Conservation (phyloP, 257 asterid genomes). For the Agastache rugosa region DNA sequence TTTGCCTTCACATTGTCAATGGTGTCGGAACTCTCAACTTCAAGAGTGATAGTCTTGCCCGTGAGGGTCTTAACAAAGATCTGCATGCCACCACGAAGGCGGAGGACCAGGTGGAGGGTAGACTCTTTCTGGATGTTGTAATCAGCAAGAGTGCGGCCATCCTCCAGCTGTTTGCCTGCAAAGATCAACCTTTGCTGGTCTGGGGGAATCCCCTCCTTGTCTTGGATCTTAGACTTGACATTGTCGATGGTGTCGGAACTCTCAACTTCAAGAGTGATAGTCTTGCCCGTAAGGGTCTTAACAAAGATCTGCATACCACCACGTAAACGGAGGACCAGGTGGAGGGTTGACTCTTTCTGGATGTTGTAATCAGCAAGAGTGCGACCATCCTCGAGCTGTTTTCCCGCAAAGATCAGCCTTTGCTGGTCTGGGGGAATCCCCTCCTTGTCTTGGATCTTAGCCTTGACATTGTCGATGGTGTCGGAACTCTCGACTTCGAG, state of each 20-base stretch:
- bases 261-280: conserved; percentile 42
- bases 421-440: conserved; percentile 47
- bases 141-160: conserved; percentile 43
- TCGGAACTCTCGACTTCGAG: conserved; percentile 41
- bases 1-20: conserved; percentile 54
- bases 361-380: conserved; percentile 43
- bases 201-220: conserved; percentile 43
- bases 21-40: conserved; percentile 56
- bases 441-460: conserved; percentile 44
- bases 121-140: conserved; percentile 47
- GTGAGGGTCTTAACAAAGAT: conserved; percentile 51
- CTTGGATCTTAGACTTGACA: conserved; percentile 41
- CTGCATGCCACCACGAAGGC: conserved; percentile 52
- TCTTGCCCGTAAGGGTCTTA: conserved; percentile 44
- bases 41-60: conserved; percentile 55
- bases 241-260: conserved; percentile 40
- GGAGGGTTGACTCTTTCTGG: conserved; percentile 48
- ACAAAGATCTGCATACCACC: conserved; percentile 45
- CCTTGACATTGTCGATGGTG: conserved; percentile 39
- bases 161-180: conserved; percentile 47
- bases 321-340: conserved; percentile 50
- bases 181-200: conserved; percentile 47
- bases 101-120: conserved; percentile 48
- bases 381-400: conserved; percentile 46
- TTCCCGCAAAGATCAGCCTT: conserved; percentile 45